Conservation (phyloP, 2,329 filamentous ascomycete genomes). For the Epichloe uncinata region DNA sequence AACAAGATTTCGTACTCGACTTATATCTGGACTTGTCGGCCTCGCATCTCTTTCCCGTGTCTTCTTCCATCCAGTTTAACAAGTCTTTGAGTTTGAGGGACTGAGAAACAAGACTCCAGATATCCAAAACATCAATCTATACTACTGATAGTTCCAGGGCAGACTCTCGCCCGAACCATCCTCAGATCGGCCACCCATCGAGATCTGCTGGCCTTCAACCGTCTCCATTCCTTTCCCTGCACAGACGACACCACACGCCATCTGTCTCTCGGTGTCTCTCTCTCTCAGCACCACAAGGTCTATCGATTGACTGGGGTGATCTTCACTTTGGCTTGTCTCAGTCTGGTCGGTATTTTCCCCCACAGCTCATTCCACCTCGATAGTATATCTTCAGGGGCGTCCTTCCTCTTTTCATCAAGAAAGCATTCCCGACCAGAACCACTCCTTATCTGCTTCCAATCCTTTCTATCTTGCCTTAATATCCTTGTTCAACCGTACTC, state of each 20-base stretch:
- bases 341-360: constrained; percentile 17
- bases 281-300: constrained; percentile 14
- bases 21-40: constrained; percentile 8
- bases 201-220: constrained; percentile 12
- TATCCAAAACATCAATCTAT: constrained; percentile 15
- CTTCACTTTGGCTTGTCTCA: constrained; percentile 23
- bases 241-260: constrained; percentile 14
- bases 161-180: constrained; percentile 9
- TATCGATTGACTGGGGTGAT: constrained; percentile 21
- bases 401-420: constrained; percentile 19
- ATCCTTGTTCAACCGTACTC: not conserved
- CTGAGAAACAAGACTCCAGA: constrained; percentile 9
- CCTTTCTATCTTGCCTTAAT: constrained; percentile 5
- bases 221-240: constrained; percentile 22
- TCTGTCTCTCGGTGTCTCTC: constrained; percentile 24
- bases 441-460: constrained; percentile 5
- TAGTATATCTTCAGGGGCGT: constrained; percentile 28
- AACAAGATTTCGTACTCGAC: not conserved
- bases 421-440: constrained; percentile 23
- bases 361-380: constrained; percentile 23
- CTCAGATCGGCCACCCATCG: constrained; percentile 14
- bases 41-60: constrained; percentile 7
- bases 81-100: constrained; percentile 9
- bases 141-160: constrained; percentile 12
- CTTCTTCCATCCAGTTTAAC: not conserved